Evolutionary conservation across 192 early-diverging fungal species (phyloP).

Genomic region (Lobosporangium transversale): DNA sequence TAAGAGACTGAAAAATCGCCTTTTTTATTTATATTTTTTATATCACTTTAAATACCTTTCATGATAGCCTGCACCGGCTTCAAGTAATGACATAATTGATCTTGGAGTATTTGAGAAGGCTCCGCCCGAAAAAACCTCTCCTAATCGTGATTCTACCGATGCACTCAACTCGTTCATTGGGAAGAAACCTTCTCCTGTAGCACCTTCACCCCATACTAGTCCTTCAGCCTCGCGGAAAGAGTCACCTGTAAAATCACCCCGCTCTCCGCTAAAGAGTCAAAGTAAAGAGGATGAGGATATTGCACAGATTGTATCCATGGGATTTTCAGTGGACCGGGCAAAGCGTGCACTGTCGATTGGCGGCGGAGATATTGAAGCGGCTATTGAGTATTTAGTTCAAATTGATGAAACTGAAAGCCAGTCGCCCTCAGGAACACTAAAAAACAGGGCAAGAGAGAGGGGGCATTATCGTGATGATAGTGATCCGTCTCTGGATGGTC

Average conservation of each 20-base stretch:
- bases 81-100: slow-evolving; percentile 37
- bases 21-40: too few species aligned
- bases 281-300: slow-evolving; percentile 59
- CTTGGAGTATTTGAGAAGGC: slow-evolving; percentile 45
- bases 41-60: too few species aligned
- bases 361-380: slow-evolving; percentile 66
- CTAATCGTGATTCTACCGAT: slow-evolving; percentile 31
- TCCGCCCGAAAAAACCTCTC: slow-evolving; percentile 15
- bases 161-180: slow-evolving; percentile 41
- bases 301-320: slow-evolving; percentile 82
- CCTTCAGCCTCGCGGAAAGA: slow-evolving; percentile 15
- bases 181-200: slow-evolving; percentile 31
- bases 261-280: not conserved
- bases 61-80: slow-evolving; percentile 9
- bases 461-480: slow-evolving; percentile 17
- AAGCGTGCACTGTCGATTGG: slow-evolving; percentile 73
- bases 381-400: slow-evolving; percentile 61
- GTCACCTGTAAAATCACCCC: slow-evolving; percentile 3
- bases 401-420: slow-evolving; percentile 49
- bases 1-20: too few species aligned
- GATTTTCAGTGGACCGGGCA: slow-evolving; percentile 76
- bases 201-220: slow-evolving; percentile 11
- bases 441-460: not conserved
- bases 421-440: slow-evolving; percentile 12
- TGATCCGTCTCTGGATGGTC: slow-evolving; percentile 30